Conservation (phyloP, 2,329 filamentous ascomycete genomes). For the Sclerotinia minor region DNA sequence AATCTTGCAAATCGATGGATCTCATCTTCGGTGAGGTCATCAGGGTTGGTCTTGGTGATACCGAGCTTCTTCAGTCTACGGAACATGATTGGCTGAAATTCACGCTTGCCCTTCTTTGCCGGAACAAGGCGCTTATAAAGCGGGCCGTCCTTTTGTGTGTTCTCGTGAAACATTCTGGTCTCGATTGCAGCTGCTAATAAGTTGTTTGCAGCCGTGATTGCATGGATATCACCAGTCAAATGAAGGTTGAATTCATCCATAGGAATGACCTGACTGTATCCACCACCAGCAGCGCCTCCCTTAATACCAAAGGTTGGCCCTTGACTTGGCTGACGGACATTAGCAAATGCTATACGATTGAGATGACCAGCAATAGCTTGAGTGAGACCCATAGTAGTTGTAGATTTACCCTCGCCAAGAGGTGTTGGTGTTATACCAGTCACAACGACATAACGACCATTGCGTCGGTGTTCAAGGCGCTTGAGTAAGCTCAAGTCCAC, state of each 20-base stretch:
- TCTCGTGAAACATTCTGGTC: slow-evolving; percentile 97
- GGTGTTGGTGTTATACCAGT: slow-evolving; percentile 96
- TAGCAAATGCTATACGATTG: slow-evolving; percentile 86
- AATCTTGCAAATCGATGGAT: slow-evolving; percentile 85
- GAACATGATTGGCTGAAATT: slow-evolving; percentile 89
- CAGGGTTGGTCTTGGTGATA: slow-evolving; percentile 90
- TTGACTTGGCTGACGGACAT: slow-evolving; percentile 94
- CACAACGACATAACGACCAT: slow-evolving; percentile 90
- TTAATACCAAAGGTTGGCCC: slow-evolving; percentile 99
- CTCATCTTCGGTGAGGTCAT: slow-evolving; percentile 88
- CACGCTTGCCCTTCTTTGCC: slow-evolving; percentile 81
- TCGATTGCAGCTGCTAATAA: slow-evolving; percentile 94
- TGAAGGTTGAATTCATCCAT: slow-evolving; percentile 99
- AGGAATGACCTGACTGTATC: slow-evolving; percentile 98
- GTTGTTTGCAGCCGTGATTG: slow-evolving; percentile 96
- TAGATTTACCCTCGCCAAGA: slow-evolving; percentile 96
- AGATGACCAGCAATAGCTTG: slow-evolving; percentile 91
- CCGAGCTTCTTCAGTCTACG: slow-evolving; percentile 92
- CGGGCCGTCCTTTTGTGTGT: slow-evolving; percentile 85
- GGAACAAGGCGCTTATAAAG: slow-evolving; percentile 88
- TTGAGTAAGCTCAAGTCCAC: slow-evolving; percentile 80
- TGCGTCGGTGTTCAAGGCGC: slow-evolving; percentile 79
- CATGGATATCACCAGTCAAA: slow-evolving; percentile 95
- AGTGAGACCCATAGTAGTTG: slow-evolving; percentile 91
- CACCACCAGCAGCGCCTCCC: slow-evolving; percentile 93